Conservation (phyloP, 2,329 filamentous ascomycete species). For the Xylariales sp. region DNA sequence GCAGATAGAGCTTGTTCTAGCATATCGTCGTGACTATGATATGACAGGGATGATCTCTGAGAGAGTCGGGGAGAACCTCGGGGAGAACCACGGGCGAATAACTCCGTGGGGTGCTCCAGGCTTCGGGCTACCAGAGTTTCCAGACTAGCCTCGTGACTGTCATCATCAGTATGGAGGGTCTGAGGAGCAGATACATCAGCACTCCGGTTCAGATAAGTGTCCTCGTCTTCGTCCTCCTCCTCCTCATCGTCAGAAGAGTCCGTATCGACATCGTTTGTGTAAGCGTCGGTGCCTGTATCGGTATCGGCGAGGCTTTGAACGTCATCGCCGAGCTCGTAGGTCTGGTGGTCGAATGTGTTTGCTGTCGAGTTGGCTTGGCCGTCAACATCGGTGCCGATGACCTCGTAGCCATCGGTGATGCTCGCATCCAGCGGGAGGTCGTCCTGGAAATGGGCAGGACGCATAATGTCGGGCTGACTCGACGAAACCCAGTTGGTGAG, state of each 20-base stretch:
- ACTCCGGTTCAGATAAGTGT: conserved; percentile 9
- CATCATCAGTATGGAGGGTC: conserved; percentile 12
- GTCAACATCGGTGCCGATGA: conserved; percentile 51
- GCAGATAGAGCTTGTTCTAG: background rate
- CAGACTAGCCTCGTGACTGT: conserved; percentile 12
- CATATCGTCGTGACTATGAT: conserved; percentile 6
- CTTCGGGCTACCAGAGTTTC: conserved; percentile 23
- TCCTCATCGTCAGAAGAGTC: conserved; percentile 38
- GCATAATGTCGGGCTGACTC: conserved; percentile 55
- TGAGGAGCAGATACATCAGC: too few species aligned
- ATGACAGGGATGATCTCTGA: conserved; percentile 6
- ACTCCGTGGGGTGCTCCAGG: conserved; percentile 25
- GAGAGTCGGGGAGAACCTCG: conserved; percentile 12
- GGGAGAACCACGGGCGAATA: conserved; percentile 19
- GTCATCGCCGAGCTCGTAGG: conserved; percentile 36
- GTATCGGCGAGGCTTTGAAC: conserved; percentile 40
- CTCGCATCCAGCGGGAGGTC: conserved; percentile 38
- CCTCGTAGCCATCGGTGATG: conserved; percentile 52
- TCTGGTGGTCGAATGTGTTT: conserved; percentile 43
- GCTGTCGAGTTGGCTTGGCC: conserved; percentile 47
- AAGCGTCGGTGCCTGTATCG: conserved; percentile 41
- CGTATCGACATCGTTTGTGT: conserved; percentile 37
- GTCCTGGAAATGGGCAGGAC: conserved; percentile 33
- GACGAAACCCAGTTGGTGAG: conserved; percentile 57
- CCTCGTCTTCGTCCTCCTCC: conserved; percentile 20